These are phyloP conservation scores for Beauveria bassiana DNA, from an alignment of 2,329 filamentous ascomycete genomes.

Conservation along the genomic window DNA sequence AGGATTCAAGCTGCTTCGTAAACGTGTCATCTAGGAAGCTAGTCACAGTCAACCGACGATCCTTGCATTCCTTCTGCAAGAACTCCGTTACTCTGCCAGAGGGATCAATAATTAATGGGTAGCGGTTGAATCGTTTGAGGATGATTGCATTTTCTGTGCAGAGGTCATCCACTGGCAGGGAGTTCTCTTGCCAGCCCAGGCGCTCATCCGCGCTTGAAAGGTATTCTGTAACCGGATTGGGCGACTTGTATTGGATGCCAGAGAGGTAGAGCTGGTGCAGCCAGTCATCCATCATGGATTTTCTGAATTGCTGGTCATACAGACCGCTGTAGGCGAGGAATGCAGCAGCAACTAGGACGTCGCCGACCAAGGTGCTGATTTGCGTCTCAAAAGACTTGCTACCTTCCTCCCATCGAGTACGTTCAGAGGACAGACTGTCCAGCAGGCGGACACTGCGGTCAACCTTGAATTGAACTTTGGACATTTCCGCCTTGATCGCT, in stretches of 20 bases:
- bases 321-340: conserved; percentile 96
- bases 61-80: conserved; percentile 87
- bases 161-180: conserved; percentile 87
- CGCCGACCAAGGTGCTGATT: conserved; percentile 91
- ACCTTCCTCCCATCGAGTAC: conserved; percentile 88
- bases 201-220: conserved; percentile 94
- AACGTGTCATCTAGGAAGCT: conserved; percentile 98
- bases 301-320: conserved; percentile 96
- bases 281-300: conserved; percentile 98
- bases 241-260: conserved; percentile 86
- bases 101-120: conserved; percentile 96
- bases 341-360: conserved; percentile 91
- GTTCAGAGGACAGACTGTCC: conserved; percentile 90
- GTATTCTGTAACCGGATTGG: conserved; percentile 93
- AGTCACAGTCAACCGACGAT: conserved; percentile 87
- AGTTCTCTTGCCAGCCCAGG: conserved; percentile 89
- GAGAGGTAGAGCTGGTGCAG: conserved; percentile 85
- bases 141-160: conserved; percentile 99
- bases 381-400: conserved; percentile 98
- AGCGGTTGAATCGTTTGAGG: conserved; percentile 94
- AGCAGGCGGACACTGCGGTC: conserved; percentile 90
- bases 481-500: conserved; percentile 96
- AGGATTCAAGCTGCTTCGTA: conserved; percentile 95
- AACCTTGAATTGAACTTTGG: conserved; percentile 93
- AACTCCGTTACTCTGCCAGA: conserved; percentile 94